Evolutionary conservation across 2,329 filamentous ascomycete genomes (phyloP), one percentile per base, ranked within the genome.

Genomic region (Plectosphaerella plurivora): DNA sequence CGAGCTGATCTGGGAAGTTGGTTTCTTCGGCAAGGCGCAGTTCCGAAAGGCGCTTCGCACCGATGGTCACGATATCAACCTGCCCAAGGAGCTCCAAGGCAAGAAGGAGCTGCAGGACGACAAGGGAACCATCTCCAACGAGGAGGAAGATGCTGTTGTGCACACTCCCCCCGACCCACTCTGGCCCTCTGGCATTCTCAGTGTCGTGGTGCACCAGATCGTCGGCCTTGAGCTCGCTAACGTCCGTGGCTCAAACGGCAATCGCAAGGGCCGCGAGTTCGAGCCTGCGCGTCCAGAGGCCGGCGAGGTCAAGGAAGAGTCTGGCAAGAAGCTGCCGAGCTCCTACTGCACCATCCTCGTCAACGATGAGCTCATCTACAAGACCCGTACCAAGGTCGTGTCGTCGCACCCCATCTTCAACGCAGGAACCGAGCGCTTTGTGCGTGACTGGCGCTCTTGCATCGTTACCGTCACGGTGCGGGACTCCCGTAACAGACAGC

Each of bases 361-460:
- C 68, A 97, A 97, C 60, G 93, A 97, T 63, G 85, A 95, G 61
- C 71, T 96, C 60, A 82, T 91, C 16, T 97, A 97, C 75, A 91
- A 93, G 64, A 97, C 93, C n/a, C 84, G 94, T 63, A 84, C 90
- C 36, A 97, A 99, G 75, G 92, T 92, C 4, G 88, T 96, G 8
- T 95, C 89, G 36, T 95, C 90, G 50, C 92, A 95, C 67, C 94
- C 94, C 2, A 97, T 97, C 58, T 97, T 96, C 79, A 97, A 97
- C 61, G 92, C 94, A 3, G 93, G 93, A 54, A 97, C 92, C 0
- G 94, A 99, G 65, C 83, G 88, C 12, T 97, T 97, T 61, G 75
- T 97, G 28, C 87, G 93, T 20, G 93, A 99, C 65, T 99, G 94
- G 94, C 82, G 91, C 57, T 94, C 89, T 16, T 81, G 83, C 45